Conservation (phyloP, 345 rosid genomes). For the Raphanus raphanistrum region DNA sequence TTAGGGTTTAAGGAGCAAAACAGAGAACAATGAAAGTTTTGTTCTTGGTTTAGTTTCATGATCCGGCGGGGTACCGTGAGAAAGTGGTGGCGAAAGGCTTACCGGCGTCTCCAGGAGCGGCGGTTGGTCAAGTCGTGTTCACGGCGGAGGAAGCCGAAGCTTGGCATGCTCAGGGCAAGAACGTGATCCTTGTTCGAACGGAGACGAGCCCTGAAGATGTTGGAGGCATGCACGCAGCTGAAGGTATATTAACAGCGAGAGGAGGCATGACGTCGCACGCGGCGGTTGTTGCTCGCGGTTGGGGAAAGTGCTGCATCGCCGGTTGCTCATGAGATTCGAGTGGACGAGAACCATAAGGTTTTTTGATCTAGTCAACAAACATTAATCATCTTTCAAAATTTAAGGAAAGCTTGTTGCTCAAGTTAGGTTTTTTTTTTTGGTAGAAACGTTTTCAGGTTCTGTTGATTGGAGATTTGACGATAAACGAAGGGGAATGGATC, state of each 20-base stretch:
- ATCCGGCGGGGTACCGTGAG: constrained; percentile 72
- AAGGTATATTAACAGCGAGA: constrained; percentile 90
- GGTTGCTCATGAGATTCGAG: constrained; percentile 83
- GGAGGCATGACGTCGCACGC: constrained; percentile 99
- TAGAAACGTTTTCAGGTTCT: constrained; percentile 46
- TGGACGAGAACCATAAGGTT: constrained; percentile 70
- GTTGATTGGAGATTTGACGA: constrained; percentile 49
- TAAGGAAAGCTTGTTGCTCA: not conserved
- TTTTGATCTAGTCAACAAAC: not conserved
- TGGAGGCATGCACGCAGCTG: constrained; percentile 97
- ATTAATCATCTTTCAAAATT: not conserved
- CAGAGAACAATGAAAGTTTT: constrained; percentile 17
- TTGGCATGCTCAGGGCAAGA: constrained; percentile 89
- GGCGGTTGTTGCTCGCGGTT: constrained; percentile 96
- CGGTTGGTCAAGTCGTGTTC: constrained; percentile 86
- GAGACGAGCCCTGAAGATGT: constrained; percentile 97
- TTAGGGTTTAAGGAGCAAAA: constrained; percentile 1
- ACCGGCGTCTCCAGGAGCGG: constrained; percentile 99
- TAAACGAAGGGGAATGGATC: constrained; percentile 87
- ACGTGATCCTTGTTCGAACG: constrained; percentile 75
- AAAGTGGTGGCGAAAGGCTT: constrained; percentile 76
- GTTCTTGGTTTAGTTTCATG: constrained; percentile 58
- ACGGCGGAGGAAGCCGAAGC: constrained; percentile 85
- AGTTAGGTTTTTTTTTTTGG: not conserved
- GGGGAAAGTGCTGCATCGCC: constrained; percentile 95